phyloP scores from a whole-genome alignment of 1,284 basidiomycete species.

The Porogramme epimiltina region DNA sequence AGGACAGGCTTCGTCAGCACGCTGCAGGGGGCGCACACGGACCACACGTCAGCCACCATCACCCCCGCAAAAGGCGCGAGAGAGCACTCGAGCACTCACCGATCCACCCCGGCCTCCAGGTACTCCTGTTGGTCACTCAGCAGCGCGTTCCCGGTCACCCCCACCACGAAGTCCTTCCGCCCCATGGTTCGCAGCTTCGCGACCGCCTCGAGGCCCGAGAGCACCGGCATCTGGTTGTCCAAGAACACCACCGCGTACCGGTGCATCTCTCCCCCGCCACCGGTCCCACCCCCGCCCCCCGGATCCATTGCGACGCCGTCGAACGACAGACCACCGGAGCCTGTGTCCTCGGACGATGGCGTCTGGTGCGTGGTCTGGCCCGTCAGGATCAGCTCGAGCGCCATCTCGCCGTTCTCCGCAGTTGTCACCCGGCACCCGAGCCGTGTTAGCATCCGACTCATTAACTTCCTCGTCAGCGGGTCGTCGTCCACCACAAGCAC shows the following conservation, averaged over 20 bases:
- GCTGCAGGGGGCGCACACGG: slow-evolving; percentile 35
- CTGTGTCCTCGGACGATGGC: slow-evolving; percentile 35
- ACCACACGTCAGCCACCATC: slow-evolving; percentile 1
- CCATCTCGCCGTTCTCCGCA: slow-evolving; percentile 88
- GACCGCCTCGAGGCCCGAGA: slow-evolving; percentile 78
- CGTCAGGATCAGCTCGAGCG: slow-evolving; percentile 73
- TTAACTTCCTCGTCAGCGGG: slow-evolving; percentile 77
- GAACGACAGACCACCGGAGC: slow-evolving; percentile 23
- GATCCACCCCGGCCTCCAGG: slow-evolving; percentile 74
- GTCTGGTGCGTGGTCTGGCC: slow-evolving; percentile 24
- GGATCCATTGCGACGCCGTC: slow-evolving; percentile 14
- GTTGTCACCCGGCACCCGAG: slow-evolving; percentile 78
- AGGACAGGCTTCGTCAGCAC: slow-evolving; percentile 41
- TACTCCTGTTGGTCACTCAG: slow-evolving; percentile 75
- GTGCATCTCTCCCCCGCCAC: slow-evolving; percentile 20
- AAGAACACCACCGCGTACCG: slow-evolving; percentile 78
- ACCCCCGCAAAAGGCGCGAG: background rate
- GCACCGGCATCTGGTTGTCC: slow-evolving; percentile 87
- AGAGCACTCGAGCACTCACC: slow-evolving; percentile 45
- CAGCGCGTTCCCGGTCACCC: slow-evolving; percentile 75
- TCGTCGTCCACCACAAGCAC: slow-evolving; percentile 83
- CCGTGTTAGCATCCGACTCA: slow-evolving; percentile 79
- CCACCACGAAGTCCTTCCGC: slow-evolving; percentile 75
- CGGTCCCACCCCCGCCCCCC: background rate
- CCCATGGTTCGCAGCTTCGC: slow-evolving; percentile 66